Percentiles rank a stretch among this genome's conserved stretches.
phyloP scores from a whole-genome alignment of 1,139 yeast species.

The Scheffersomyces segobiensis region DNA sequence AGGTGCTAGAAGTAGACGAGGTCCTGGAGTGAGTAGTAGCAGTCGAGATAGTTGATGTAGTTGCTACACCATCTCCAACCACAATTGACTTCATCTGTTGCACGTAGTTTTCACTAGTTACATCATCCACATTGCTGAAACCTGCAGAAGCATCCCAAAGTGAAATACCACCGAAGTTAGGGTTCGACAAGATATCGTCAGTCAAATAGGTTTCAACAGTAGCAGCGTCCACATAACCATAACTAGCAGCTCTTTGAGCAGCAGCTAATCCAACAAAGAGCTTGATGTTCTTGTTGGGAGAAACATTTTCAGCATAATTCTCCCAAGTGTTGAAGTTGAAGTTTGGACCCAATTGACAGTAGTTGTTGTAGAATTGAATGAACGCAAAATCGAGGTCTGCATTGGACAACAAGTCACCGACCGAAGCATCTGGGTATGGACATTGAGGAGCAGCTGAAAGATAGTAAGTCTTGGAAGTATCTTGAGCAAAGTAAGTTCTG shows the following conservation, averaged over 20 bases:
- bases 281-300: conserved; percentile 70
- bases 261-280: conserved; percentile 78
- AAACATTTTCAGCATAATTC: conserved; percentile 55
- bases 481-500: conserved; percentile 55
- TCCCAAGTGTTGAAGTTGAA: conserved; percentile 92
- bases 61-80: conserved; percentile 1
- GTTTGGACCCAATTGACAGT: conserved; percentile 57
- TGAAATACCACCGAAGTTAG: conserved; percentile 78
- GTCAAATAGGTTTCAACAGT: conserved; percentile 18
- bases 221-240: conserved; percentile 48
- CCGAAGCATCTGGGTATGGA: conserved; percentile 84
- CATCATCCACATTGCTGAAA: conserved; percentile 9
- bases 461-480: conserved; percentile 63
- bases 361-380: conserved; percentile 91
- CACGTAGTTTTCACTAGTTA: conserved; percentile 11
- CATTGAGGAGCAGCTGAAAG: conserved; percentile 96
- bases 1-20: conserved; percentile 1
- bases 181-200: conserved; percentile 33
- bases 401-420: conserved; percentile 63
- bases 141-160: conserved; percentile 81
- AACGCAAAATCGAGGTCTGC: conserved; percentile 81
- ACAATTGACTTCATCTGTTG: conserved; percentile 15
- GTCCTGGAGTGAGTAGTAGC: conserved; percentile 2
- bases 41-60: conserved; percentile 3
- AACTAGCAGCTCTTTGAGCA: conserved; percentile 62